Base-by-base conservation (phyloP, 2,329 filamentous ascomycete species). In the Hymenoscyphus repandus region DNA sequence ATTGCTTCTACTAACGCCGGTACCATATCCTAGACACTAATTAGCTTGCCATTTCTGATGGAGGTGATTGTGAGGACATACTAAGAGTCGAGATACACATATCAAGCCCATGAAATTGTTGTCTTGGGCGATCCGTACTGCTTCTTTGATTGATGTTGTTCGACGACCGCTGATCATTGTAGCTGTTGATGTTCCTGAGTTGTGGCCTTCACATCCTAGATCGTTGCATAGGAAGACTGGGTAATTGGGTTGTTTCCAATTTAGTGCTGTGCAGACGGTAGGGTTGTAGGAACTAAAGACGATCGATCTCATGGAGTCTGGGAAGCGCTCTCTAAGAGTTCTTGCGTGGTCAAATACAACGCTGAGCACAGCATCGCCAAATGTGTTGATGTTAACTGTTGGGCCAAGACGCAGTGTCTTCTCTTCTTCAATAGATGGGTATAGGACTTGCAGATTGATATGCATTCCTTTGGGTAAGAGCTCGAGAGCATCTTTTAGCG, bases 241-340 rank as follows among this genome's bases (percentile, higher is more conserved):
- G 67, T 96, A 99, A 66, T 97, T 99, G 2, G 93, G 93, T 69
- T 99, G 93, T 69, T 99, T 99, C 93, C 93, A 99, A 70, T 99
- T 99, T 62, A 99, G 72, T 5, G 92, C 91, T 13, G 89, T 95
- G 70, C 93, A 99, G 17, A 97, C 80, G 57, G 85, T 86, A 11
- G 88, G 77, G 66, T 95, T 96, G 69, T 92, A 96, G 18, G 90
- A 95, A 62, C 89, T 95, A 68, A 99, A 96, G 10, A 96, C 89
- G 47, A 99, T 85, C 11, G 89, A 95, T 37, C 91, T 79, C 59
- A 93, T 84, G 13, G 84, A 81, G 49, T 89, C 83, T 7, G 88
- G 83, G 1, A 81, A 83, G 55, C 74, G 72, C 53, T 83, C 77
- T 52, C 84, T 76, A 68, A 89, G 56, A 62, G 79, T 61, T 40